phyloP scores from a whole-genome alignment of 2,329 filamentous ascomycete species.

The Exophiala oligosperma region DNA sequence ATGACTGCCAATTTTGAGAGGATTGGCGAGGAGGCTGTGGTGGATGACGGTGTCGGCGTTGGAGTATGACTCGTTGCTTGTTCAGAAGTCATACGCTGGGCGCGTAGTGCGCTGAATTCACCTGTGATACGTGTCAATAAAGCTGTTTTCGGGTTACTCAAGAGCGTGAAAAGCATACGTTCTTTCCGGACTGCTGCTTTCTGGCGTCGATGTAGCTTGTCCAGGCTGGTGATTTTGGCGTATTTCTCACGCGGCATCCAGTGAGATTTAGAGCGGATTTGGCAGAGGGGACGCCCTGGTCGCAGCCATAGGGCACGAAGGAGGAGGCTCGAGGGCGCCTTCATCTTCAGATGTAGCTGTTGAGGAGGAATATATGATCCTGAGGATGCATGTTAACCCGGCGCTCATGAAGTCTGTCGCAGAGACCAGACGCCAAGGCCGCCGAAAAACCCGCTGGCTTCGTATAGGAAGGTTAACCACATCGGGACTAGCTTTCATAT shows the following conservation, averaged over 20 bases:
- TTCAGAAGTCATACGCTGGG: conserved; percentile 11
- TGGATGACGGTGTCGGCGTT: conserved; percentile 15
- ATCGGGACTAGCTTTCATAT: neutral
- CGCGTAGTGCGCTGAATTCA: conserved; percentile 6
- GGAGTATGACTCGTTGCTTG: neutral
- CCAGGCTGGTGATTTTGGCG: conserved; percentile 28
- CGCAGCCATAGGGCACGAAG: conserved; percentile 19
- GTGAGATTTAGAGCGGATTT: conserved; percentile 23
- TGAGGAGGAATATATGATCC: too few species aligned
- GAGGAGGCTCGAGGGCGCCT: conserved; percentile 22
- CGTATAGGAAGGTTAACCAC: neutral
- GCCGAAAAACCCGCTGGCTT: neutral
- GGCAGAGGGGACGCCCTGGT: conserved; percentile 21
- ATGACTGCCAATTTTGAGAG: conserved; percentile 19
- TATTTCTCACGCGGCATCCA: conserved; percentile 31
- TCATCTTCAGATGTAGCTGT: conserved; percentile 9
- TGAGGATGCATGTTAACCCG: too few species aligned
- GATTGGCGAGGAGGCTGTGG: conserved; percentile 36
- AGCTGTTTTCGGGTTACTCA: too few species aligned
- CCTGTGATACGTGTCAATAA: neutral
- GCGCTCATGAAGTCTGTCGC: neutral
- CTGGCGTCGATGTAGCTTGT: conserved; percentile 31
- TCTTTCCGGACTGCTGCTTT: conserved; percentile 26
- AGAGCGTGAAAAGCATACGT: conserved; percentile 16
- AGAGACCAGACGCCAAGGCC: neutral